Base-by-base conservation (phyloP, 163 green algal genomes). In the Scenedesmus sp. region DNA sequence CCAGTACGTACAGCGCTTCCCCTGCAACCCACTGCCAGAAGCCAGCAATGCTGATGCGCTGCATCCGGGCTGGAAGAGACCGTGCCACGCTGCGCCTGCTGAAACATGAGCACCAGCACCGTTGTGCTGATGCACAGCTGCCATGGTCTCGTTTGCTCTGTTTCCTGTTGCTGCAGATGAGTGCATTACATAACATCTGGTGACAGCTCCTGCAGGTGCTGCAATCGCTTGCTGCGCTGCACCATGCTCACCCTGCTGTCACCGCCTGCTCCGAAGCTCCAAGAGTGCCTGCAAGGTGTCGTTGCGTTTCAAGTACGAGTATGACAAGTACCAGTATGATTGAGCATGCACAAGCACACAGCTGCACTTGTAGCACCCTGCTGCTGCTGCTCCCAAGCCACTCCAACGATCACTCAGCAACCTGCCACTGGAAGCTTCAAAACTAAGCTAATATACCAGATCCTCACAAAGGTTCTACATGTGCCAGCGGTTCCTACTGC, bases 211-310 rank as follows among this genome's bases (percentile, higher is more conserved):
- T 15, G 20, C 59, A 26, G 84, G 12, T 81, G 82, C 56, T 88
- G 57, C 82, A 57, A 18, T 67, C 0, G 46, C 46, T 20, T 66
- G 62, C 46, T 54, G 83, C 67, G 62, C 46, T 54, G 70, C 18
- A 18, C 64, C 64, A 73, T 73, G 66, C 70, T 81, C 60, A 89
- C 84, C 84, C 87, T 73, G 87, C 87, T 74, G 87, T 91, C 16
- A 91, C 55, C 12, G 87, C 87, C 64, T 64, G 20, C 73, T 91
- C 73, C 20, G 66, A 84, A 56, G 67, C 57, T 59, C 46, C 85
- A 66, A 56, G 15, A 52, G 66, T 55, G 82, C 87, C 87, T 91
- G 73, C 56, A 84, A n/a, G 23, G 7, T 23, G 16, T 4, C 70
- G 23, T 3, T 79, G 70, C 7, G 13, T 15, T 2, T 15, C 23